Conservation (phyloP, 148 eudicot genomes). For the Chenopodium formosanum region DNA sequence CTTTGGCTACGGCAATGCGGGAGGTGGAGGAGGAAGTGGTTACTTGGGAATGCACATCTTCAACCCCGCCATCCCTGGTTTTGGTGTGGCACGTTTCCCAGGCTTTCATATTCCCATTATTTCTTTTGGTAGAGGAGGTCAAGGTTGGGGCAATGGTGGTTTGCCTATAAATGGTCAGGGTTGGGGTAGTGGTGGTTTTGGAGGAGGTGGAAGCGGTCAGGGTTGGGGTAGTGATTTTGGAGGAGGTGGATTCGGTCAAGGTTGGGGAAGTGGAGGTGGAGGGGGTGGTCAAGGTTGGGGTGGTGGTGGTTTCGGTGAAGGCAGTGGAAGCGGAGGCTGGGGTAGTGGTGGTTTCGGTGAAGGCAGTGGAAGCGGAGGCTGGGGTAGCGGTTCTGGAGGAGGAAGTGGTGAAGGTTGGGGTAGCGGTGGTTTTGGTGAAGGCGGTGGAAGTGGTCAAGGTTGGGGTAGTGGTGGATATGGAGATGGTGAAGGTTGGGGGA, state of each 20-base stretch:
- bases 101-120: conserved; percentile 5
- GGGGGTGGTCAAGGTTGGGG: conserved; percentile 19
- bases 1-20: conserved; percentile 9
- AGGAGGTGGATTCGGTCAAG: background rate
- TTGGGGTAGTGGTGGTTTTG: conserved; percentile 10
- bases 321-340: conserved; percentile 9
- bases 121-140: background rate
- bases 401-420: conserved; percentile 10
- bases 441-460: conserved; percentile 2
- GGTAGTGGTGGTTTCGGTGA: background rate
- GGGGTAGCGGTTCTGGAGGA: conserved; percentile 7
- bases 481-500: no score
- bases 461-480: background rate
- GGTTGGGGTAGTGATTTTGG: conserved; percentile 5
- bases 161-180: background rate
- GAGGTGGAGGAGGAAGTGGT: conserved; percentile 7
- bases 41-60: background rate
- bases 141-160: background rate
- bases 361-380: background rate
- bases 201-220: background rate
- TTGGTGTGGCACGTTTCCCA: background rate
- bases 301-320: background rate
- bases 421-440: background rate
- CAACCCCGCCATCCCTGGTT: conserved; percentile 8
- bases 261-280: background rate